These are phyloP conservation scores for Hygrophila difformis DNA, from an alignment of 257 asterid species.

Conservation along the genomic window DNA sequence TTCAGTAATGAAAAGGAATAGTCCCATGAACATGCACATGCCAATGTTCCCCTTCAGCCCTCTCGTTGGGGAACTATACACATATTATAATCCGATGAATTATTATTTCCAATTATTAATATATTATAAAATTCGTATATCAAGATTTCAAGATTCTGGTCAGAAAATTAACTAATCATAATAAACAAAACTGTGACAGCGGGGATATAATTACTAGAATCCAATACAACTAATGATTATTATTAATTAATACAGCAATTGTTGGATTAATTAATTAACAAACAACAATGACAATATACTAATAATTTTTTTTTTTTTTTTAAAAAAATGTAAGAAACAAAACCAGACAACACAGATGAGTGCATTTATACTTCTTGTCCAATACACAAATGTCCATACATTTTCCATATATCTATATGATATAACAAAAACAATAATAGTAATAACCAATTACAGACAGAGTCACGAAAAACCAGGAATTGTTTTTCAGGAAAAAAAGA, in stretches of 20 bases:
- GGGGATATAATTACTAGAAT: background rate
- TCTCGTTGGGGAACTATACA: conserved; percentile 32
- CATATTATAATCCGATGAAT: conserved; percentile 25
- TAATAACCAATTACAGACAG: conserved; percentile 20
- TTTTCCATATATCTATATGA: conserved; percentile 9
- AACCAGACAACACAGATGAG: conserved; percentile 44
- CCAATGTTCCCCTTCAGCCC: conserved; percentile 55
- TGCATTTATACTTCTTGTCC: conserved; percentile 55
- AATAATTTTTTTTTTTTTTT: too few relatives aligned
- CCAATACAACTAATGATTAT: too few relatives aligned
- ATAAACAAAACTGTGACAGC: background rate
- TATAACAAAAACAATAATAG: conserved; percentile 4
- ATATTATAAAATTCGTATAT: conserved; percentile 13
- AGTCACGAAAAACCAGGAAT: conserved; percentile 31
- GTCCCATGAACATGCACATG: conserved; percentile 68
- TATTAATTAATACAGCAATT: too few relatives aligned
- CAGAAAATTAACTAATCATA: conserved; percentile 6
- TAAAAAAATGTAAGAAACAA: background rate
- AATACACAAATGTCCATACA: conserved; percentile 33
- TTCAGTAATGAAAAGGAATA: conserved; percentile 31
- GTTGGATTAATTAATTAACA: too few relatives aligned
- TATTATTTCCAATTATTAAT: conserved; percentile 17
- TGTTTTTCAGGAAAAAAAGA: background rate
- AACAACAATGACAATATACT: too few relatives aligned
- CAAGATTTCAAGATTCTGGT: conserved; percentile 39